Conservation (phyloP, 768 basidiomycete genomes). For the Naganishia vishniacii region DNA sequence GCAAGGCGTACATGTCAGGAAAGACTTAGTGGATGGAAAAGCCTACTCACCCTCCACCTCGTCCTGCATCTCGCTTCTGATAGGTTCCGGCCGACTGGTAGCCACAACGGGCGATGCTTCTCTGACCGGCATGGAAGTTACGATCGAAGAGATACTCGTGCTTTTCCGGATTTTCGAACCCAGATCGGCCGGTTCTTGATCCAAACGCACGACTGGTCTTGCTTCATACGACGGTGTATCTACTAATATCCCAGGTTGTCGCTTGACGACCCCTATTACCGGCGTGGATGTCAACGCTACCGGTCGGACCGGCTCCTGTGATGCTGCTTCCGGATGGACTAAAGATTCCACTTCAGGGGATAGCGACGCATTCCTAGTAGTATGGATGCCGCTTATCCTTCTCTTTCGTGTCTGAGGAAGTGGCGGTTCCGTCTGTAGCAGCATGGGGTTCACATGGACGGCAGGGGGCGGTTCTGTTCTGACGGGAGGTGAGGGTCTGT, state of each 20-base stretch:
- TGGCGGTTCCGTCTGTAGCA: neutral
- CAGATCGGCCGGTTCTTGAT: neutral
- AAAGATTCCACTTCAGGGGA: neutral
- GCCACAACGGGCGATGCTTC: neutral
- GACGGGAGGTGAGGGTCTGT: conserved; percentile 7
- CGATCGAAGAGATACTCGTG: neutral
- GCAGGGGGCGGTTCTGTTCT: neutral
- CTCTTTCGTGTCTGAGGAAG: conserved; percentile 2
- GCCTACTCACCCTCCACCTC: neutral
- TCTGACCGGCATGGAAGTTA: neutral
- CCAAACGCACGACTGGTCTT: neutral
- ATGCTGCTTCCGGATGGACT: neutral
- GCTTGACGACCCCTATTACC: neutral
- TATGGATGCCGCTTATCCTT: neutral
- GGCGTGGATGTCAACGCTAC: neutral
- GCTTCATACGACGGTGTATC: too few relatives aligned
- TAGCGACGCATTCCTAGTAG: neutral
- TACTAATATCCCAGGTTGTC: neutral
- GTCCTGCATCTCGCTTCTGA: neutral
- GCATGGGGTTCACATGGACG: neutral
- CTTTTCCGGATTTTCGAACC: neutral
- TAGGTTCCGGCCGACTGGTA: neutral
- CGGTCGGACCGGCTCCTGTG: neutral
- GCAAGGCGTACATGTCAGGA: neutral
- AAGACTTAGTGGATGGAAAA: neutral